phyloP scores from a whole-genome alignment of 225 moss, liverwort and hornwort species.

The Takakia lepidozioides region DNA sequence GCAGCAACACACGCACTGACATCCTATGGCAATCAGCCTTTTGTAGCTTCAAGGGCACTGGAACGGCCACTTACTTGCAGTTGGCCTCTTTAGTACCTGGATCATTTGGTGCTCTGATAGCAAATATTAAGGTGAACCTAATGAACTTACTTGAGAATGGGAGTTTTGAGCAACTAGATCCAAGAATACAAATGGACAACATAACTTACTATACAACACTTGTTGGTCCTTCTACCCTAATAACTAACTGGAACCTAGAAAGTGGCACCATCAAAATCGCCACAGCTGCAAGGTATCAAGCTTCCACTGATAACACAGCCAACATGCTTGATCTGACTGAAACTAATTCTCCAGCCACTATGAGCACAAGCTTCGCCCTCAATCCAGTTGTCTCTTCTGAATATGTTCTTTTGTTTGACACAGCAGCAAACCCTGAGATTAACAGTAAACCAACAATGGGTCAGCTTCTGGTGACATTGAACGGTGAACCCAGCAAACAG shows the following conservation, averaged over 20 bases:
- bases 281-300: constrained; percentile 29
- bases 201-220: constrained; percentile 22
- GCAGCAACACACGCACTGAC: constrained; percentile 17
- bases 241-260: constrained; percentile 40
- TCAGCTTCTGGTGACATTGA: constrained; percentile 26
- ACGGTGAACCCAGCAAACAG: constrained; percentile 20
- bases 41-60: constrained; percentile 51
- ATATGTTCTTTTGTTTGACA: constrained; percentile 48
- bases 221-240: constrained; percentile 17
- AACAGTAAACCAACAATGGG: constrained; percentile 25
- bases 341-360: constrained; percentile 5
- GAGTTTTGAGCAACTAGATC: constrained; percentile 48
- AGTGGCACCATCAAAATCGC: constrained; percentile 46
- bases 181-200: constrained; percentile 5
- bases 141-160: constrained; percentile 58
- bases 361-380: constrained; percentile 40
- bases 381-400: not conserved
- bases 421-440: constrained; percentile 53
- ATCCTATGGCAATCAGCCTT: constrained; percentile 36
- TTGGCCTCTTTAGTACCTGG: constrained; percentile 48
- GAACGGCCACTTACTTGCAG: constrained; percentile 30
- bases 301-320: constrained; percentile 36
- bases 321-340: constrained; percentile 63
- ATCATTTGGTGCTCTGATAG: constrained; percentile 53
- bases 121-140: constrained; percentile 36